Evolutionary conservation across 1,284 basidiomycete species (phyloP), one percentile per base, ranked within the genome.

Genomic region (Ceratorhiza oryzae-sativae): DNA sequence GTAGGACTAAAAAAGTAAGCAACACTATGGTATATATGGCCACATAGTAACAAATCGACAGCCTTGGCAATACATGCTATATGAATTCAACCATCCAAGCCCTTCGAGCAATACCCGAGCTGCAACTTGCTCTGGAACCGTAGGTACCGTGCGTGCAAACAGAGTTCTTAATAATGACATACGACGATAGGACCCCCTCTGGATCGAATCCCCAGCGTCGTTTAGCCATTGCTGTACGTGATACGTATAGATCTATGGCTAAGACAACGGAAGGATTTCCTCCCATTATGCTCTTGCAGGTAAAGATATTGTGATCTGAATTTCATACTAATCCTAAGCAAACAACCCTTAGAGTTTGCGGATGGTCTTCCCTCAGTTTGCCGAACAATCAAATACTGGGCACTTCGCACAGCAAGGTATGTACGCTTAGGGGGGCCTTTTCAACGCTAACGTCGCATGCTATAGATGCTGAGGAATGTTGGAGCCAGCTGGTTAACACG

Each of bases 71-170:
- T 79, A 96, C 94, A 0, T 96, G 94, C 78, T 98, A 98, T 81
- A 93, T 98, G 88, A 98, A 98, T 79, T 90, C 97, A 5, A 95
- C 94, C 0, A 84, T 99, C 1, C 97, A 99, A 82, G 91, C 94
- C 15, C 85, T 99, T 75, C 90, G 94, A 20, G 89, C 91, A 1
- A 92, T 99, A 70, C 95, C 95, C 0, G 94, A 98, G 77, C 85
- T 99, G 1, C 90, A 92, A 76, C 79, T 82, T 0, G 90, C 92
- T 1, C 83, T 97, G 23, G 80, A 80, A 74, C 80, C 80, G 88
- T 91, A 78, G 77, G 87, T 81, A 25, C 8, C 8, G 20, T 41
- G 8, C 2, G 20, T 23, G 9, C 20, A 20, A 9, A 41, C 36
- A 32, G 36, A 41, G 34, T 23, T 9, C 13, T 36, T 23, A 8